Conservation (phyloP, 352 stramenopile genomes). For the Phytophthora multivora region DNA sequence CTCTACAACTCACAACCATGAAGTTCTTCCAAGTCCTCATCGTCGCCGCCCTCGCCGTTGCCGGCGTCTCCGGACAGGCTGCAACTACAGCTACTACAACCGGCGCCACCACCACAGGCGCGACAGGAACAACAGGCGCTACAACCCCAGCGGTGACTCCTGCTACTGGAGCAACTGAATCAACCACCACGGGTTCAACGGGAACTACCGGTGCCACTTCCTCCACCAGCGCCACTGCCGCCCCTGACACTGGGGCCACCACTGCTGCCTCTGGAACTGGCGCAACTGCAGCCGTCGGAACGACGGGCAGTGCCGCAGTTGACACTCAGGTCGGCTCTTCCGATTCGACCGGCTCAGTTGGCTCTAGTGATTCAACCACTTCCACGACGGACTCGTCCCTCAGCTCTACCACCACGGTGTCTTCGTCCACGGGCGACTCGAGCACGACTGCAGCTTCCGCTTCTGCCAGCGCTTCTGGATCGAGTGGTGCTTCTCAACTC, state of each 20-base stretch:
- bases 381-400: constrained; percentile 13
- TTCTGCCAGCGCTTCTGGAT: constrained; percentile 21
- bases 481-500: constrained; percentile 25
- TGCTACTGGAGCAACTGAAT: background rate
- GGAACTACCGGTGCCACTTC: background rate
- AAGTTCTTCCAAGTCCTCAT: constrained; percentile 34
- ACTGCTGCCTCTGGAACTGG: constrained; percentile 6
- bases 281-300: constrained; percentile 3
- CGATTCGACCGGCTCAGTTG: no score
- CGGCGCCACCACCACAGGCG: background rate
- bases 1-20: background rate
- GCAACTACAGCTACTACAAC: constrained; percentile 4
- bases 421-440: constrained; percentile 11
- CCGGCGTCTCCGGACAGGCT: constrained; percentile 16
- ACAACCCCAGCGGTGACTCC: constrained; percentile 8
- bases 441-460: constrained; percentile 6
- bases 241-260: background rate
- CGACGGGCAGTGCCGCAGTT: background rate
- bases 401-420: background rate
- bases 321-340: constrained; percentile 1
- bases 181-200: constrained; percentile 1
- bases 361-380: constrained; percentile 1
- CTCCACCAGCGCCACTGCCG: background rate
- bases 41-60: constrained; percentile 33
- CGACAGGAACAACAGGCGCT: background rate